These are phyloP conservation scores for Umbelopsis isabellina DNA, from an alignment of 192 early-diverging fungal species.

Conservation along the genomic window DNA sequence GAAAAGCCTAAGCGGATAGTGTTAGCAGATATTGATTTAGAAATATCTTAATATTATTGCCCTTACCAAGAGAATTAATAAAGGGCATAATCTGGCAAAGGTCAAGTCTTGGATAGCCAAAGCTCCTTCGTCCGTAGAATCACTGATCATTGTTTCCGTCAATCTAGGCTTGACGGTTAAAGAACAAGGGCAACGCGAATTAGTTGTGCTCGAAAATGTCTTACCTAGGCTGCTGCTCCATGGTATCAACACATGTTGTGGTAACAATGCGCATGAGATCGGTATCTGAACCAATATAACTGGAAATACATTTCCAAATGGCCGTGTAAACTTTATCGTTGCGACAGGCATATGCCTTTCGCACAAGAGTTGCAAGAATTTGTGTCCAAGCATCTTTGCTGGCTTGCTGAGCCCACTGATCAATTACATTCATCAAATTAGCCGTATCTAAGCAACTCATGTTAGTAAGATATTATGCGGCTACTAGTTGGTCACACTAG, in stretches of 20 bases:
- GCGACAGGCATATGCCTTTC: constrained; percentile 1
- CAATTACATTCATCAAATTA: background rate
- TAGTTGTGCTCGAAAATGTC: background rate
- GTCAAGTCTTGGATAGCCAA: constrained; percentile 22
- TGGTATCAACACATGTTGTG: constrained; percentile 2
- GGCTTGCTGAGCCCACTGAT: background rate
- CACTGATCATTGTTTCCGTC: constrained; percentile 13
- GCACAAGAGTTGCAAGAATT: background rate
- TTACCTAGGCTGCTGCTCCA: constrained; percentile 14
- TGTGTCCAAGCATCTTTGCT: background rate
- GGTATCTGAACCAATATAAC: background rate
- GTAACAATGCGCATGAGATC: constrained; percentile 5
- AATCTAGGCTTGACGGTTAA: background rate
- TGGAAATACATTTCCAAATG: background rate
- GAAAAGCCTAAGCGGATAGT: background rate
- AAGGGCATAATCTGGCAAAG: constrained; percentile 20
- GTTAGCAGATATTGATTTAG: too few species aligned
- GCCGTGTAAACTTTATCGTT: background rate
- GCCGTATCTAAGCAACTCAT: background rate
- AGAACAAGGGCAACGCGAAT: background rate
- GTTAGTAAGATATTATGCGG: background rate
- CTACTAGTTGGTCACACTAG: background rate
- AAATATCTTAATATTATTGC: too few species aligned
- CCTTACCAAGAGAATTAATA: constrained; percentile 23
- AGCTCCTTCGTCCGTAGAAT: constrained; percentile 18